Evolutionary conservation across 371 early-diverging fungal genomes (phyloP).

Genomic region (Umbelopsis sp.): DNA sequence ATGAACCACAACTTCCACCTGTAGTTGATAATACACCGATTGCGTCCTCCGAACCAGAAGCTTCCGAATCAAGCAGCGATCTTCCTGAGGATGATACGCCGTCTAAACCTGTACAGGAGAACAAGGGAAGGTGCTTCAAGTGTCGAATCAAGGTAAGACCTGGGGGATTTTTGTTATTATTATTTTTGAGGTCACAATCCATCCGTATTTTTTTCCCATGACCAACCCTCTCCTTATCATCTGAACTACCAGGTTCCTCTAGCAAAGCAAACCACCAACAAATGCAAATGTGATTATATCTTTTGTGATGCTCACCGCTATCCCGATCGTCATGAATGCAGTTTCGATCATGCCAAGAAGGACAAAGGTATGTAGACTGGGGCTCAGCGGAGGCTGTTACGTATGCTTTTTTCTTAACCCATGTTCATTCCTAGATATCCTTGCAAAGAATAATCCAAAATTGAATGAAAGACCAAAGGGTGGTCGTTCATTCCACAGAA

Average conservation of each 20-base stretch:
- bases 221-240: constrained; percentile 9
- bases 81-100: constrained; percentile 20
- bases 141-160: constrained; percentile 68
- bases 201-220: constrained; percentile 7
- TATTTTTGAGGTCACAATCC: no score
- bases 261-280: constrained; percentile 82
- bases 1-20: constrained; percentile 29
- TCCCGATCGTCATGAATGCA: constrained; percentile 78
- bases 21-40: constrained; percentile 27
- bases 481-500: constrained; percentile 76
- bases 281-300: constrained; percentile 79
- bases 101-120: constrained; percentile 56
- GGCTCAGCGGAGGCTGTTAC: background rate
- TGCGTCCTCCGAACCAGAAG: constrained; percentile 21
- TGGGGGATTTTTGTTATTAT: no score
- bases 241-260: constrained; percentile 59
- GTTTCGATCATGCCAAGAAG: constrained; percentile 73
- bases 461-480: constrained; percentile 76
- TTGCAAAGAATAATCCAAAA: constrained; percentile 82
- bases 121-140: constrained; percentile 77
- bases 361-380: constrained; percentile 48
- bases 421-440: constrained; percentile 42
- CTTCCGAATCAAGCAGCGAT: constrained; percentile 25
- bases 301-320: constrained; percentile 82
- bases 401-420: no score